These are phyloP conservation scores for Acacia confusa DNA, from an alignment of 306 rosid species.

Conservation along the genomic window DNA sequence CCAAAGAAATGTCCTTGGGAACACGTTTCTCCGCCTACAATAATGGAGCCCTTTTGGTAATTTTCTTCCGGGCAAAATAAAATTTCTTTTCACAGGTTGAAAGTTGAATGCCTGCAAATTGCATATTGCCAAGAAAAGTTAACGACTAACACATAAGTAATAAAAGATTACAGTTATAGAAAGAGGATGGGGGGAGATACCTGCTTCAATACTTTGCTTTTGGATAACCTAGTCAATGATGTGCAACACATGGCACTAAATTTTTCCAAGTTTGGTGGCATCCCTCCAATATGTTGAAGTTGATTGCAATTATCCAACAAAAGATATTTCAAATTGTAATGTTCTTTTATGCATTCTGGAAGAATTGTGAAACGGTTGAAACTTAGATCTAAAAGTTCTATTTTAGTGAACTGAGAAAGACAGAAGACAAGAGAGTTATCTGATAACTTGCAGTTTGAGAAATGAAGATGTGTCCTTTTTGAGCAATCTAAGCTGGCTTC, in stretches of 20 bases:
- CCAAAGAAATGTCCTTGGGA: not conserved
- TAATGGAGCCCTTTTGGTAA: not conserved
- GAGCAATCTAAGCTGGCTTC: not conserved
- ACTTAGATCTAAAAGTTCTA: not conserved
- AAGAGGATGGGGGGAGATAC: not conserved
- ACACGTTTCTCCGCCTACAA: not conserved
- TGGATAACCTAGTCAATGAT: not conserved
- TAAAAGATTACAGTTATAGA: too few relatives aligned
- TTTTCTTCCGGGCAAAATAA: not conserved
- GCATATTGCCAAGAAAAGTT: too few relatives aligned
- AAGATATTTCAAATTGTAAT: not conserved
- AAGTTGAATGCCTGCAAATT: not conserved
- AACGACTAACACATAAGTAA: too few relatives aligned
- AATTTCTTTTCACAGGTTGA: not conserved
- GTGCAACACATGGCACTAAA: not conserved
- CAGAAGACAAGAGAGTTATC: not conserved
- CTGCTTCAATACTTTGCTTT: conserved; percentile 1
- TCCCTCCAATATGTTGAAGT: not conserved
- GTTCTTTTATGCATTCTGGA: conserved; percentile 20
- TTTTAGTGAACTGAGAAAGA: not conserved
- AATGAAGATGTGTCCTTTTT: not conserved
- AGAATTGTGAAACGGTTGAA: not conserved
- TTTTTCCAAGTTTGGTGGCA: conserved; percentile 3
- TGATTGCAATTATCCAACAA: not conserved
- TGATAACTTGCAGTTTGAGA: not conserved